Percentiles rank a stretch among this genome's conserved stretches.
Evolutionary conservation across 306 rosid genomes (phyloP).

Genomic region (Castanopsis chinensis): DNA sequence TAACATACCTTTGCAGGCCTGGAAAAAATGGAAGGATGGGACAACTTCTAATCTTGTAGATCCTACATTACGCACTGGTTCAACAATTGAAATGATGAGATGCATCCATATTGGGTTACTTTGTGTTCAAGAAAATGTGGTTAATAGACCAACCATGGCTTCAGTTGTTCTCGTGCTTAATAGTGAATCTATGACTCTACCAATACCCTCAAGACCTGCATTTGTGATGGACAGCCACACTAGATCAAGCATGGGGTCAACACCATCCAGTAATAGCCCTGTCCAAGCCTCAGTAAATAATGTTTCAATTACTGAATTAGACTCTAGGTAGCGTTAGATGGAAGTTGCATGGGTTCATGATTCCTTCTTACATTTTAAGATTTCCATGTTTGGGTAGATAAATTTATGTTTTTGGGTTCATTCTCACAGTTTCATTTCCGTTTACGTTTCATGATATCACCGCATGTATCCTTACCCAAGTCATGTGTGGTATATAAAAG

Average conservation of each 20-base stretch:
- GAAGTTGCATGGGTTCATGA: background rate
- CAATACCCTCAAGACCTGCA: background rate
- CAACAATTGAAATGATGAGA: conserved; percentile 6
- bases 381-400: too few species aligned
- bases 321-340: conserved; percentile 5
- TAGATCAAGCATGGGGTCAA: background rate
- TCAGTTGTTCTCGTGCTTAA: conserved; percentile 17
- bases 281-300: conserved; percentile 7
- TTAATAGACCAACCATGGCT: conserved; percentile 12
- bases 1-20: conserved; percentile 1
- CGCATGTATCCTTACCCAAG: too few species aligned
- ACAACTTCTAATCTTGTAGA: background rate
- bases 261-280: background rate
- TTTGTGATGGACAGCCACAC: background rate
- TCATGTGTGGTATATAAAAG: too few species aligned
- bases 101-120: conserved; percentile 27
- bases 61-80: background rate
- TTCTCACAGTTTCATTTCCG: too few species aligned
- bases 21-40: conserved; percentile 4
- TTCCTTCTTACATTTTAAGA: too few species aligned
- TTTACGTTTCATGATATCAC: too few species aligned
- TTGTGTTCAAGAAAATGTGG: conserved; percentile 17
- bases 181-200: background rate
- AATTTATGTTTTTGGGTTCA: too few species aligned
- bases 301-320: background rate